phyloP scores from a whole-genome alignment of 2,329 filamentous ascomycete species.

The Eutypa lata region DNA sequence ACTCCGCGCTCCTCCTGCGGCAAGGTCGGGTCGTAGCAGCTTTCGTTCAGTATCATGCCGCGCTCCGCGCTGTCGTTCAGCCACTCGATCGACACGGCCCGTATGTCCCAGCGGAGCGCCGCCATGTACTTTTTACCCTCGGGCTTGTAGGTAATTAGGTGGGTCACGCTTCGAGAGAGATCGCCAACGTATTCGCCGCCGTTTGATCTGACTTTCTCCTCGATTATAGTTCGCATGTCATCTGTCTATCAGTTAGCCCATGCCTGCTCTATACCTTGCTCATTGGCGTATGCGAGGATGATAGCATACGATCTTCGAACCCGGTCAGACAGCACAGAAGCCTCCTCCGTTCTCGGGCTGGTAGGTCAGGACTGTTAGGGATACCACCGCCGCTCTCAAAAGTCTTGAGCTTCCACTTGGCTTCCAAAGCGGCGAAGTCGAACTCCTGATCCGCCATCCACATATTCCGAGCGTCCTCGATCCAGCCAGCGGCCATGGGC shows the following conservation, averaged over 20 bases:
- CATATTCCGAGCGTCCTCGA: constrained; percentile 71
- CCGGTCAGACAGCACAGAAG: constrained; percentile 56
- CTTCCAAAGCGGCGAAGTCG: constrained; percentile 68
- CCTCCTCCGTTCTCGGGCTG: constrained; percentile 32
- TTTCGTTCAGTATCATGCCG: constrained; percentile 87
- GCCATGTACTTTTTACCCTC: constrained; percentile 88
- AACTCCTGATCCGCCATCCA: constrained; percentile 81
- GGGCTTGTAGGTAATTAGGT: constrained; percentile 76
- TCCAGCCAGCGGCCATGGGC: constrained; percentile 78
- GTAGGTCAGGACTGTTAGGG: constrained; percentile 23
- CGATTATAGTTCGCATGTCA: constrained; percentile 66
- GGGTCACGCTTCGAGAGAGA: constrained; percentile 79
- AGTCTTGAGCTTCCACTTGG: constrained; percentile 59
- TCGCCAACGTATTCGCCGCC: constrained; percentile 87
- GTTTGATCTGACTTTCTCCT: constrained; percentile 62
- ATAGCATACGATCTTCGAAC: constrained; percentile 51
- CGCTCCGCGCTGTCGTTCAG: constrained; percentile 76
- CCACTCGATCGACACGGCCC: constrained; percentile 81
- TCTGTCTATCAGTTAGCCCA: constrained; percentile 37
- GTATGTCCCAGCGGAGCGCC: constrained; percentile 78
- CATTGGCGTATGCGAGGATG: no score
- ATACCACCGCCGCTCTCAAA: constrained; percentile 54
- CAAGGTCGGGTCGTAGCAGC: constrained; percentile 74
- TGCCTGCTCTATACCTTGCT: neutral
- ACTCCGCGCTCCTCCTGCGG: constrained; percentile 68